These are phyloP conservation scores for Kodamaea fukazawae DNA, from an alignment of 805 yeast genomes.

Conservation along the genomic window DNA sequence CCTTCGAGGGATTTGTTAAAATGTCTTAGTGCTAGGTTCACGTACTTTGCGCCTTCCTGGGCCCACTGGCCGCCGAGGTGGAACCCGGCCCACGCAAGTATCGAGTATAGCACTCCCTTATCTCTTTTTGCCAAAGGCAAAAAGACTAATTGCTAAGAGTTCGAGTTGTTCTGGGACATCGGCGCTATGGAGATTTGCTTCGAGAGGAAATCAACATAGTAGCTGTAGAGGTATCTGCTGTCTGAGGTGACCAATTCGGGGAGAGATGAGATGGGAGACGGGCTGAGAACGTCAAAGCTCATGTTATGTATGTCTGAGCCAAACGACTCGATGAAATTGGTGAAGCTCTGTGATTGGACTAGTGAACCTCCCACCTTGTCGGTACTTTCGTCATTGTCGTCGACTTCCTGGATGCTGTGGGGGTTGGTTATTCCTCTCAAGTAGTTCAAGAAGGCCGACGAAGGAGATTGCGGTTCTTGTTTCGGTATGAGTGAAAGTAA, in stretches of 20 bases:
- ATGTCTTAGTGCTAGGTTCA: slow-evolving; percentile 46
- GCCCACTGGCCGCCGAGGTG: slow-evolving; percentile 47
- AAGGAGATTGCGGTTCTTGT: slow-evolving; percentile 14
- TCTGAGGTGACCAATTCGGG: slow-evolving; percentile 16
- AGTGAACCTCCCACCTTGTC: not conserved
- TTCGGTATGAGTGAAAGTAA: no score
- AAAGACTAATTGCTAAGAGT: slow-evolving; percentile 50
- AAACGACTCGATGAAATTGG: slow-evolving; percentile 2
- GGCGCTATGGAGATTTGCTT: slow-evolving; percentile 49
- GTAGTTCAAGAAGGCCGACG: slow-evolving; percentile 24
- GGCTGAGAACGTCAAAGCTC: not conserved
- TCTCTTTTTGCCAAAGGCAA: slow-evolving; percentile 55
- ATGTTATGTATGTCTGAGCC: slow-evolving; percentile 1
- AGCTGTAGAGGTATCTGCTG: slow-evolving; percentile 41
- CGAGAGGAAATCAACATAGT: slow-evolving; percentile 47
- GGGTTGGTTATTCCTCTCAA: slow-evolving; percentile 19
- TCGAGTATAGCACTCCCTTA: slow-evolving; percentile 48
- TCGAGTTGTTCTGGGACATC: slow-evolving; percentile 39
- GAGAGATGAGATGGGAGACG: slow-evolving; percentile 8
- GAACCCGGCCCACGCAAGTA: slow-evolving; percentile 56
- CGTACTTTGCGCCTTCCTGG: slow-evolving; percentile 47
- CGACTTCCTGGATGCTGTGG: slow-evolving; percentile 10
- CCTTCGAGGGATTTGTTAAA: slow-evolving; percentile 20
- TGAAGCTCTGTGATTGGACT: slow-evolving; percentile 1
- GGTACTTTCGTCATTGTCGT: slow-evolving; percentile 3